Percentiles rank a stretch among this genome's conserved stretches.
Conservation (phyloP, 2,329 filamentous ascomycete species). For the Aspergillus pseudoterreus region DNA sequence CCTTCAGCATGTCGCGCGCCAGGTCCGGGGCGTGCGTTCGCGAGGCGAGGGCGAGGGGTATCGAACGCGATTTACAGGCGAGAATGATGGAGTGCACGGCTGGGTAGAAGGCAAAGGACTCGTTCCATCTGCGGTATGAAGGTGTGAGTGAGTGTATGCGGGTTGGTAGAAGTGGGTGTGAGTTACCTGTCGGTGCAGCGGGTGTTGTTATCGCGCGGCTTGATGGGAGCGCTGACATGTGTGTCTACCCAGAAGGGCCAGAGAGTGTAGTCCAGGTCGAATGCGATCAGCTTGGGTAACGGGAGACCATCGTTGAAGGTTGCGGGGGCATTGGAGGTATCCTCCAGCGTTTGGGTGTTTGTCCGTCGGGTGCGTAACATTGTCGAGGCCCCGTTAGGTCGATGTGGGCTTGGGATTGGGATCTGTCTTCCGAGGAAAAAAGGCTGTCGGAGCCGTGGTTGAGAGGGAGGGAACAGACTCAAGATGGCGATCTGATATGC, state of each 20-base stretch:
- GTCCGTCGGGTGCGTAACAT: conserved; percentile 36
- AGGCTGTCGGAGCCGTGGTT: neutral
- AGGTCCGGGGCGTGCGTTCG: conserved; percentile 77
- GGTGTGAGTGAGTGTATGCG: conserved; percentile 2
- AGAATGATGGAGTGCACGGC: conserved; percentile 67
- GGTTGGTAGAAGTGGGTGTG: neutral
- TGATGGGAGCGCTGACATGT: conserved; percentile 74
- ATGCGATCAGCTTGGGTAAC: conserved; percentile 78
- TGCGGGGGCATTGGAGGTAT: conserved; percentile 42
- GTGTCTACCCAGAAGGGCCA: conserved; percentile 99
- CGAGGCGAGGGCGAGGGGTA: conserved; percentile 69
- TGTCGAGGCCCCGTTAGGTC: neutral
- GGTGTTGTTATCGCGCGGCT: conserved; percentile 53
- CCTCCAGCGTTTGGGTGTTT: conserved; percentile 31
- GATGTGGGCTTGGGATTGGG: no score
- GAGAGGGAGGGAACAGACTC: neutral
- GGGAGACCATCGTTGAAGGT: conserved; percentile 65
- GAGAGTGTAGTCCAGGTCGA: conserved; percentile 97
- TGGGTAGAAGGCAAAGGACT: conserved; percentile 66
- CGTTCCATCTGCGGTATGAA: conserved; percentile 47
- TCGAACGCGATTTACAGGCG: conserved; percentile 52
- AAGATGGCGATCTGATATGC: neutral
- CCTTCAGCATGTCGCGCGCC: conserved; percentile 73
- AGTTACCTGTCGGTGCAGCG: conserved; percentile 41
- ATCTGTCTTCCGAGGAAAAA: neutral